Base-by-base conservation (phyloP, 148 eudicot species). In the Vaccinium corymbosum region DNA sequence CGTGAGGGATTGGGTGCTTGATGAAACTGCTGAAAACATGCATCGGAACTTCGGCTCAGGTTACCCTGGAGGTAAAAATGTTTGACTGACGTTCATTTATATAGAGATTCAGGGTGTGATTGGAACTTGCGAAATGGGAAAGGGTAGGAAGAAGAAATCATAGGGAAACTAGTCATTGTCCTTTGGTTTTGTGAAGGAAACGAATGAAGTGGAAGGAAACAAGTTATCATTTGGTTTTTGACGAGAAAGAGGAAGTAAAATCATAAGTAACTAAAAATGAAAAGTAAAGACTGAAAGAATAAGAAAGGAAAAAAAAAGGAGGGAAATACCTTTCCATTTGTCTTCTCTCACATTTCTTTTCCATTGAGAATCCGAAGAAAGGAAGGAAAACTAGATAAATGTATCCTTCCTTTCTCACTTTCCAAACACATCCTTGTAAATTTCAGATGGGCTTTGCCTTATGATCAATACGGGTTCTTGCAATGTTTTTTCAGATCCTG, bases 1-100 rank as follows among this genome's bases (percentile, higher is more conserved):
- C 51, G 90, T 97, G 88, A 92, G 91, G 68, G 87, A 91, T 87
- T 97, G 99, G 99, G 86, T 85, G 82, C 91, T 93, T 73, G 95
- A 93, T 86, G 99, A 97, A 93, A 94, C 93, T 78, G 92, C 94
- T 27, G 98, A 90, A 56, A 86, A 91, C 57, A 87, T 94, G 89
- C 94, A 93, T 76, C 90, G 90, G 85, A 91, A 81, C 80, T 97
- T 94, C 86, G 99, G 99, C 81, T 97, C 99, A 57, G 99, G 99
- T 61, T 97, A 97, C 78, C 99, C 99, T 83, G 98, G 93, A 86
- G 99, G 99, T 97, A 85, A 83, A 72, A 81, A 73, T 20, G 49
- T 25, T 52, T 38, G 57, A 71, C 78, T 59, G 73, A 27, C 27
- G 19, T 73, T 57, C 76, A 76, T 17, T 85, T 51, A 82, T 51